Evolutionary conservation across 345 rosid species (phyloP).

Genomic region (Murraya paniculata): DNA sequence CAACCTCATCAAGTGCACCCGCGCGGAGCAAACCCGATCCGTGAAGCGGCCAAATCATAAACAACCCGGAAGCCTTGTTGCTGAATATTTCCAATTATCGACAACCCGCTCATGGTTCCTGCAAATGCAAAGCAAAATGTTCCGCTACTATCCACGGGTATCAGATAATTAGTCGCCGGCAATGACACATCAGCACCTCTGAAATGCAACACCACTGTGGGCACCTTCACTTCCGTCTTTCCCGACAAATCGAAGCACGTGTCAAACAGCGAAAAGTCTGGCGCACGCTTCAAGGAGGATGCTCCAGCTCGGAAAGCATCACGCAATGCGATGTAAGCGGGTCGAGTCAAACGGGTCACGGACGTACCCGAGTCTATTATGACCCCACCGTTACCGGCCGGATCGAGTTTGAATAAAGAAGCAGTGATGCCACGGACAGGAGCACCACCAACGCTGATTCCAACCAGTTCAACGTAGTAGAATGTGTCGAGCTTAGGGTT

Average conservation of each 20-base stretch:
- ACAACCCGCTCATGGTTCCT: constrained; percentile 77
- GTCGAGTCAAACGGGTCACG: constrained; percentile 71
- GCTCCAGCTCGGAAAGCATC: constrained; percentile 63
- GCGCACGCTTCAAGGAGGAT: constrained; percentile 40
- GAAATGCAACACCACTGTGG: constrained; percentile 70
- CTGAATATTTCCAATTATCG: constrained; percentile 92
- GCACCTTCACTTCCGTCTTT: constrained; percentile 62
- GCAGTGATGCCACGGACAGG: constrained; percentile 66
- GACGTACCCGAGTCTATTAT: constrained; percentile 88
- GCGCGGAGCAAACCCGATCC: constrained; percentile 86
- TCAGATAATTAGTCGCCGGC: constrained; percentile 87
- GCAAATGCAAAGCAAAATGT: constrained; percentile 96
- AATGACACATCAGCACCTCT: constrained; percentile 70
- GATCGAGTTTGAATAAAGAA: constrained; percentile 70
- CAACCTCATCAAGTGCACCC: constrained; percentile 67
- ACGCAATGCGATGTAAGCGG: constrained; percentile 63
- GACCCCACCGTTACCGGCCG: constrained; percentile 82
- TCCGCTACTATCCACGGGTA: constrained; percentile 72
- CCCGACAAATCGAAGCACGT: constrained; percentile 81
- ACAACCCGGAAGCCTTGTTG: constrained; percentile 95
- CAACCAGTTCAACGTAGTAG: constrained; percentile 83
- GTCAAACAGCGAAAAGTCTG: constrained; percentile 65
- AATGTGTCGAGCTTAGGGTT: constrained; percentile 93
- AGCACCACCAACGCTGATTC: constrained; percentile 83
- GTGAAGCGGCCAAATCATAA: constrained; percentile 60